These are phyloP conservation scores for Aspergillus cejpii DNA, from an alignment of 2,329 filamentous ascomycete genomes.

Conservation along the genomic window DNA sequence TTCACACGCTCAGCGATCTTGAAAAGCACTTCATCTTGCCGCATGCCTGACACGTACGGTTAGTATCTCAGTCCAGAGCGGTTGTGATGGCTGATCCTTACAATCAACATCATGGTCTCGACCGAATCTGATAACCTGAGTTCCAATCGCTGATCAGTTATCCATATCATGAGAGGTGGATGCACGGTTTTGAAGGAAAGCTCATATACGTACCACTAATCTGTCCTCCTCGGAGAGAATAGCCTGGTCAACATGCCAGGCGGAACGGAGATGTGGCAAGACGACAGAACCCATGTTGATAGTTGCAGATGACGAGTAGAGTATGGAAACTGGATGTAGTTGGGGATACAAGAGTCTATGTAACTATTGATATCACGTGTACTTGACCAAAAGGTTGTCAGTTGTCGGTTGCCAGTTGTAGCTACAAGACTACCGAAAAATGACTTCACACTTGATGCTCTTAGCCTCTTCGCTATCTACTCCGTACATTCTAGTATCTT, in stretches of 20 bases:
- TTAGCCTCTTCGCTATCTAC: too few relatives aligned
- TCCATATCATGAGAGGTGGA: not conserved
- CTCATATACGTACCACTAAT: slow-evolving; percentile 42
- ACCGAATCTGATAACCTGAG: slow-evolving; percentile 80
- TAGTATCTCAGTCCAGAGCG: slow-evolving; percentile 12
- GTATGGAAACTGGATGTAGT: not conserved
- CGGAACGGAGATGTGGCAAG: slow-evolving; percentile 80
- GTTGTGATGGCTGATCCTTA: slow-evolving; percentile 14
- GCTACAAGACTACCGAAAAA: too few relatives aligned
- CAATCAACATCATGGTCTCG: slow-evolving; percentile 75
- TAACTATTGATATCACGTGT: slow-evolving; percentile 6
- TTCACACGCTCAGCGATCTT: slow-evolving; percentile 89
- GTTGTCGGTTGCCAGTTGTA: too few relatives aligned
- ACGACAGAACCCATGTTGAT: slow-evolving; percentile 71
- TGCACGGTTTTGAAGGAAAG: slow-evolving; percentile 27
- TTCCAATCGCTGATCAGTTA: not conserved
- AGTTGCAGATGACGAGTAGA: not conserved
- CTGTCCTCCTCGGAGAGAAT: slow-evolving; percentile 88
- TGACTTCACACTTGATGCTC: too few relatives aligned
- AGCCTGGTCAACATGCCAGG: slow-evolving; percentile 98
- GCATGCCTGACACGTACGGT: slow-evolving; percentile 47
- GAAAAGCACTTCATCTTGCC: slow-evolving; percentile 89
- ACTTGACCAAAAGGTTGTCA: too few relatives aligned
- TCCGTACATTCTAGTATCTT: too few relatives aligned
- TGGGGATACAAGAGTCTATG: not conserved